These are phyloP conservation scores for Cystoderma amianthinum DNA, from an alignment of 768 basidiomycete genomes.

Conservation along the genomic window DNA sequence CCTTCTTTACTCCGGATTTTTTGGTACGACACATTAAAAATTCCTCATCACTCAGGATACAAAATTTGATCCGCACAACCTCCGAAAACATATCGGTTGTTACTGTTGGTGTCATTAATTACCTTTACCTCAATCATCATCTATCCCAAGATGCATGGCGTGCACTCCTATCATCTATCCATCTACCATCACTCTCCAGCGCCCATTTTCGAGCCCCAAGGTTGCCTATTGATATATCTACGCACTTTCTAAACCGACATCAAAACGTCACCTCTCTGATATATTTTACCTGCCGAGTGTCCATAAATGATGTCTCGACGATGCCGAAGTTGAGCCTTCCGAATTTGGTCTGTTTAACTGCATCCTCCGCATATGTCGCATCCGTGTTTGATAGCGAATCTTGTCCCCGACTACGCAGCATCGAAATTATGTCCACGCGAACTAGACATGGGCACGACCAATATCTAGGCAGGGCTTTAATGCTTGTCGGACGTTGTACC, in stretches of 20 bases:
- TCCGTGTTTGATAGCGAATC: not conserved
- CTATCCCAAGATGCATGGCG: no score
- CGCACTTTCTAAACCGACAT: no score
- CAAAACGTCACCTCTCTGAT: no score
- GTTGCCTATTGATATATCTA: no score
- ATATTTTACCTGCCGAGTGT: no score
- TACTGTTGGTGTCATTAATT: no score
- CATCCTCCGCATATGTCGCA: not conserved
- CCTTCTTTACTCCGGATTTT: not conserved
- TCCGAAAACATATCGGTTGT: no score
- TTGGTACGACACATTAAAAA: not conserved
- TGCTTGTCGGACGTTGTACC: not conserved
- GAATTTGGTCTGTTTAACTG: not conserved
- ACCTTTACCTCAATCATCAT: no score
- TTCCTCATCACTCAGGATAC: not conserved
- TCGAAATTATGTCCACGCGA: not conserved
- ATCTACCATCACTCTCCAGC: no score
- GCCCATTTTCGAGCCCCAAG: no score
- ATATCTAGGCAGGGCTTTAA: not conserved
- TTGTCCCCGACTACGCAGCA: not conserved
- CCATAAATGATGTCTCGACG: no score
- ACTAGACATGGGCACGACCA: not conserved
- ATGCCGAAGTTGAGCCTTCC: not conserved
- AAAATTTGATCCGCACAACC: not conserved
- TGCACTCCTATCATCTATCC: no score